Evolutionary conservation across 495 filamentous ascomycete species (phyloP), one percentile per base, ranked within the genome.

Genomic region (Xylaria scruposa): DNA sequence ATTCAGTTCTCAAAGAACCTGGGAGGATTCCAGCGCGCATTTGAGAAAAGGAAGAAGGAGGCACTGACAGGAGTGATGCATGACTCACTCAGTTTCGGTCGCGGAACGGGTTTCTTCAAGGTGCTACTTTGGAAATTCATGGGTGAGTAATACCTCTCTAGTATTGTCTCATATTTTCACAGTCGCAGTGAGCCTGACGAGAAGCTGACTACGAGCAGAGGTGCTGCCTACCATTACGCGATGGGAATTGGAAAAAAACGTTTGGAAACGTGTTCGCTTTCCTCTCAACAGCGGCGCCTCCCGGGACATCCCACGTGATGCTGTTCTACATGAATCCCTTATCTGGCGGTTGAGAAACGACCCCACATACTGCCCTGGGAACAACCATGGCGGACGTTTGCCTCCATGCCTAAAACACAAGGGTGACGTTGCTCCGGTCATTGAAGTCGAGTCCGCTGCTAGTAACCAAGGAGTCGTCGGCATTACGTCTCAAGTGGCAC

Each of bases 201-300:
- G 49, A 44, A 24, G 38, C 40, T 65, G 24, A 53, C 68, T 63
- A 63, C 71, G 26, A 67, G 68, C 64, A 82, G 82, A 83, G 74
- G 65, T 74, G 62, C 67, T 83, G 12, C 82, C 81, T 7, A 59
- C 82, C n/a, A 77, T 81, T 42, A 80, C 77, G 3, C 78, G 82
- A 17, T 78, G 73, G 73, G 77, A 78, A 29, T 70, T 82, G 24
- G 72, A 74, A 17, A 63, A 73, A 2, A 78, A 77, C n/a, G 73
- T 75, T 67, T 84, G 81, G 81, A 68, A 38, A 24, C 65, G 76
- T 8, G 40, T 72, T 26, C 74, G 74, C 36, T 75, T 77, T 38
- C 92, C 91, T 0, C 79, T 92, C 19, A 91, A 91, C 6, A 86
- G 86, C 49, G 92, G 91, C 24, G 89, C 91, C 68, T 83, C 88